Base-by-base conservation (phyloP, 352 stramenopile species). In the Phytophthora hibernalis region DNA sequence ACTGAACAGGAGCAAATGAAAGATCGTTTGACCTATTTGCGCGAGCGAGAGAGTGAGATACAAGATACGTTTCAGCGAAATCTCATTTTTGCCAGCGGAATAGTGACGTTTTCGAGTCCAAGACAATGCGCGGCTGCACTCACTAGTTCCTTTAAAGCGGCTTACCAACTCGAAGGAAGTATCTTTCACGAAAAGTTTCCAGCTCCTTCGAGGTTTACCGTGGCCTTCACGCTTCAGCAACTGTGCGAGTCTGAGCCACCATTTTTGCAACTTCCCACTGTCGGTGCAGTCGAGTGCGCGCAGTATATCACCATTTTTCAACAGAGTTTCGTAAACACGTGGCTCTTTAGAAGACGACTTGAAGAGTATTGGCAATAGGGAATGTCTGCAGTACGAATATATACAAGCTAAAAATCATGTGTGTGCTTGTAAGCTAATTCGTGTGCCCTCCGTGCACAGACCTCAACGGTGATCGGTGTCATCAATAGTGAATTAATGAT, bases 271-370 rank as follows among this genome's bases (percentile, higher is more conserved):
- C 15, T 64, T 3, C 22, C 53, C 22, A 48, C 20, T 20, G 49
- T 44, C 22, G 58, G 64, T 8, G 54, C 65, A 22, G 24, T 77
- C 8, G 64, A 79, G 26, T 33, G 50, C 4, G 58, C 57, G 6
- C 45, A 66, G n/a, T 79, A 71, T 31, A 40, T 26, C 1, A 60
- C 42, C 7, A 55, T 79, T 15, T 72, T 68, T 9, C 60, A 63
- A 9, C 66, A 72, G 5, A 68, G 63, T 16, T 74, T 72, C 22
- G 16, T 74, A 38, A 75, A 79, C 42, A 49, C 54, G 5, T 74
- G 63, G 68, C 37, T 79, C 1, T 64, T 79, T n/a, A 64, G 52
- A n/a, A n/a, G 45, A 5, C 58, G 65, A 7, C 64, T 76, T 16
- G 21, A 67, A 12, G 16, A 73, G 1, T 63, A 64, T 22, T 76